Evolutionary conservation across 2,329 filamentous ascomycete genomes (phyloP).

Genomic region (Corniculantispora saksenae): DNA sequence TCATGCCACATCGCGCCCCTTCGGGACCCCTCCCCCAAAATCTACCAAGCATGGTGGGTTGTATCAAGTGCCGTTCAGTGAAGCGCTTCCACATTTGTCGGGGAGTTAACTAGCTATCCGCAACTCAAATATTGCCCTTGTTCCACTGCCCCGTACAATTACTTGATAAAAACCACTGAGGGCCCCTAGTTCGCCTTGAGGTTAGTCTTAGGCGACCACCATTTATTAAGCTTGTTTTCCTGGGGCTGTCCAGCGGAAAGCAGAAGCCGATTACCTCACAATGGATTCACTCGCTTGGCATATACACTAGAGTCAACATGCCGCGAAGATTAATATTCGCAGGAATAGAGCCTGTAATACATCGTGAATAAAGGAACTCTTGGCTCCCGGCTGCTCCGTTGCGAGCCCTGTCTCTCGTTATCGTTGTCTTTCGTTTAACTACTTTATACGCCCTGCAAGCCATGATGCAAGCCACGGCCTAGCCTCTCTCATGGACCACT

Average conservation of each 20-base stretch:
- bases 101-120: not conserved
- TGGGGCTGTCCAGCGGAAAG: not conserved
- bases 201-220: not conserved
- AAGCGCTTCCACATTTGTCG: not conserved
- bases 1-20: not conserved
- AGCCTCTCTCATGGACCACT: not conserved
- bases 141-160: not conserved
- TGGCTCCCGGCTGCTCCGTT: not conserved
- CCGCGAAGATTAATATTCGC: not conserved
- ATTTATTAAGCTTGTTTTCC: conserved; percentile 15
- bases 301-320: not conserved
- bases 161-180: not conserved
- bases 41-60: not conserved
- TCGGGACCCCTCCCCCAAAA: conserved; percentile 5
- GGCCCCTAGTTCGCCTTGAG: not conserved
- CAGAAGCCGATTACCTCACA: not conserved
- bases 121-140: not conserved
- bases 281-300: not conserved
- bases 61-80: not conserved
- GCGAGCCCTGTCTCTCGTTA: not conserved
- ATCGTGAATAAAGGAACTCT: not conserved
- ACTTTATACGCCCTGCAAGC: conserved; percentile 7
- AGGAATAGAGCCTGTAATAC: not conserved
- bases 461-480: not conserved
- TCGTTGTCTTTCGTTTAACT: not conserved